Conservation (phyloP, 2,329 filamentous ascomycete species). For the Trichoderma simmonsii region DNA sequence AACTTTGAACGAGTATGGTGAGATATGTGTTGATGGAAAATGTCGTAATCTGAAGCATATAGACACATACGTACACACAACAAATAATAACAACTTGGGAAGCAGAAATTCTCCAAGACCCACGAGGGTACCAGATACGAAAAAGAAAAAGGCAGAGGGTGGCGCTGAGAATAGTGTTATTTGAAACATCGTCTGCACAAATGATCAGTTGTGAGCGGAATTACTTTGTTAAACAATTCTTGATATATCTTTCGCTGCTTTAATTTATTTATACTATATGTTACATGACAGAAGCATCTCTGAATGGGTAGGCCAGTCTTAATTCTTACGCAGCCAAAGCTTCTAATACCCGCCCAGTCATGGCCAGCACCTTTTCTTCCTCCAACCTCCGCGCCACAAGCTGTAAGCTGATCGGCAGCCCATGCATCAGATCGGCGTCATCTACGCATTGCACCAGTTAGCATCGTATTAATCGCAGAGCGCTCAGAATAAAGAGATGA, state of each 20-base stretch:
- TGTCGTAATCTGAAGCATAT: neutral
- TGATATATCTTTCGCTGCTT: neutral
- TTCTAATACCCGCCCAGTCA: slow-evolving; percentile 29
- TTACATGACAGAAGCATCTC: neutral
- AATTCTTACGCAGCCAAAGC: slow-evolving; percentile 14
- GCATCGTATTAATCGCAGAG: neutral
- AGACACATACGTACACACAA: too few relatives aligned
- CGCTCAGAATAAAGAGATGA: neutral
- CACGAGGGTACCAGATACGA: too few relatives aligned
- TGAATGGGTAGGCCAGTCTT: neutral
- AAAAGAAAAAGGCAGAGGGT: too few relatives aligned
- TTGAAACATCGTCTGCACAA: rapidly evolving
- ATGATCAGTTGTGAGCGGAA: neutral
- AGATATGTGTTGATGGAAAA: neutral
- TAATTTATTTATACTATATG: neutral
- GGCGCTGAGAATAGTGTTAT: neutral
- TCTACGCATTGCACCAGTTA: slow-evolving; percentile 29
- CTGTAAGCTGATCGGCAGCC: slow-evolving; percentile 43
- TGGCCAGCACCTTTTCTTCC: slow-evolving; percentile 40
- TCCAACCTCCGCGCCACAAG: slow-evolving; percentile 42
- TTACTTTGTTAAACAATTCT: neutral
- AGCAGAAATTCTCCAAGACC: too few relatives aligned
- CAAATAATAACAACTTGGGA: too few relatives aligned
- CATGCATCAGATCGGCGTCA: slow-evolving; percentile 38
- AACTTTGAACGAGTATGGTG: neutral